Evolutionary conservation across 495 filamentous ascomycete genomes (phyloP).

Genomic region (Neurospora sp.): DNA sequence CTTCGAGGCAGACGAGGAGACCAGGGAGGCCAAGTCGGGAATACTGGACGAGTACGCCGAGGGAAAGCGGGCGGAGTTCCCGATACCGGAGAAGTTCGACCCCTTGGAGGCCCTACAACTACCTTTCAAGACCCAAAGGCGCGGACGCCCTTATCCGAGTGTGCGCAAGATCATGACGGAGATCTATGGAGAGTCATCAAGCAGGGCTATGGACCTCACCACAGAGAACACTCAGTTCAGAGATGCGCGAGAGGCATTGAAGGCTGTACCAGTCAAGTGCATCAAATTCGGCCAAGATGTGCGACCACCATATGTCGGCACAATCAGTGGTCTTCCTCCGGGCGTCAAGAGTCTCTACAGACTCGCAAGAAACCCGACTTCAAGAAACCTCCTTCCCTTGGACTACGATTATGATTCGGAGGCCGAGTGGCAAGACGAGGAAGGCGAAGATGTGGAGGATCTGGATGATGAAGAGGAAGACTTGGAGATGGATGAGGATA

Average conservation of each 20-base stretch:
- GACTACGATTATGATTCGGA: conserved; percentile 97
- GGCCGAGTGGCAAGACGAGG: conserved; percentile 64
- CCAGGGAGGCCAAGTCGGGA: conserved; percentile 39
- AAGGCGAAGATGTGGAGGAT: conserved; percentile 48
- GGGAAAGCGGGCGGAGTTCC: conserved; percentile 22
- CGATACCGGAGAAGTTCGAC: conserved; percentile 32
- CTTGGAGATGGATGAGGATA: conserved; percentile 50
- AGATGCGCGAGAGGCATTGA: conserved; percentile 42
- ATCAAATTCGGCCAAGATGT: conserved; percentile 81
- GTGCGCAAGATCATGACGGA: conserved; percentile 58
- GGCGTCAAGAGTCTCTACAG: conserved; percentile 32
- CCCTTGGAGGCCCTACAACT: conserved; percentile 51
- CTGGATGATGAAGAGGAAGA: conserved; percentile 74
- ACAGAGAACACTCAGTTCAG: conserved; percentile 37
- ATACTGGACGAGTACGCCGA: conserved; percentile 36
- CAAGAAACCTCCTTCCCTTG: conserved; percentile 51
- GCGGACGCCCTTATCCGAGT: conserved; percentile 41
- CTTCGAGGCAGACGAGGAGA: conserved; percentile 46
- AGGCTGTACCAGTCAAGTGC: conserved; percentile 59
- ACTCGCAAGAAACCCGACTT: conserved; percentile 61
- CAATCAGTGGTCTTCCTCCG: conserved; percentile 53
- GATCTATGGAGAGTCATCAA: conserved; percentile 8
- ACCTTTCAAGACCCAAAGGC: conserved; percentile 36
- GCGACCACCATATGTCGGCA: conserved; percentile 82
- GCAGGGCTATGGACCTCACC: conserved; percentile 16